Percentiles rank a stretch among this genome's conserved stretches.
These are phyloP conservation scores for Zalaria sp. DNA, from an alignment of 2,329 filamentous ascomycete genomes.

Conservation along the genomic window DNA sequence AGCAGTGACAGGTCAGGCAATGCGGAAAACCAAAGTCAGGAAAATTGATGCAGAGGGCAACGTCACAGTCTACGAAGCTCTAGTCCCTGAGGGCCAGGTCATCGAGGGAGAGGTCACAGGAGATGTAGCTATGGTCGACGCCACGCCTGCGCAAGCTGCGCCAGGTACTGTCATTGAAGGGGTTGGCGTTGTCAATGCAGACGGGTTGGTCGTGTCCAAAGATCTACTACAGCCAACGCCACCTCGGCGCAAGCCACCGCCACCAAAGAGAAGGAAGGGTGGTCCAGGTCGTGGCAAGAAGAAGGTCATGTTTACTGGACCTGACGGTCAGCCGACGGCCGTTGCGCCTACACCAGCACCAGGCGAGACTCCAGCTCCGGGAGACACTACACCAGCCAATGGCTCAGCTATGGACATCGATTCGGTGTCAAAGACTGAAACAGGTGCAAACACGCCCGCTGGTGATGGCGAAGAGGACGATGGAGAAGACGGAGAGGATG, in stretches of 20 bases:
- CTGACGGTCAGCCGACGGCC: constrained; percentile 24
- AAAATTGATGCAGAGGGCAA: constrained; percentile 68
- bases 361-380: constrained; percentile 19
- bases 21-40: constrained; percentile 69
- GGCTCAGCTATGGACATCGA: constrained; percentile 24
- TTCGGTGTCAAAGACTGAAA: constrained; percentile 14
- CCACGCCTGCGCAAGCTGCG: constrained; percentile 33
- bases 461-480: constrained; percentile 29
- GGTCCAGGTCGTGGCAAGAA: constrained; percentile 70
- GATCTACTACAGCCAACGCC: constrained; percentile 32
- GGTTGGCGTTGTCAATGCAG: constrained; percentile 44
- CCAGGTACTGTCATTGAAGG: constrained; percentile 47
- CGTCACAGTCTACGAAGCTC: constrained; percentile 70
- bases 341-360: constrained; percentile 20
- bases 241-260: constrained; percentile 52
- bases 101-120: constrained; percentile 70
- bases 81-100: constrained; percentile 62
- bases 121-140: constrained; percentile 31
- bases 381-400: constrained; percentile 26
- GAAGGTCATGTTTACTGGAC: constrained; percentile 45
- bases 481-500: constrained; percentile 37
- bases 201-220: constrained; percentile 43
- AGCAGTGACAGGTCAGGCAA: constrained; percentile 25
- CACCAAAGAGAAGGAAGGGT: constrained; percentile 64
- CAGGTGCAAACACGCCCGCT: constrained; percentile 22